Conservation (phyloP, 1,284 basidiomycete species). For the Cystobasidium slooffiae region DNA sequence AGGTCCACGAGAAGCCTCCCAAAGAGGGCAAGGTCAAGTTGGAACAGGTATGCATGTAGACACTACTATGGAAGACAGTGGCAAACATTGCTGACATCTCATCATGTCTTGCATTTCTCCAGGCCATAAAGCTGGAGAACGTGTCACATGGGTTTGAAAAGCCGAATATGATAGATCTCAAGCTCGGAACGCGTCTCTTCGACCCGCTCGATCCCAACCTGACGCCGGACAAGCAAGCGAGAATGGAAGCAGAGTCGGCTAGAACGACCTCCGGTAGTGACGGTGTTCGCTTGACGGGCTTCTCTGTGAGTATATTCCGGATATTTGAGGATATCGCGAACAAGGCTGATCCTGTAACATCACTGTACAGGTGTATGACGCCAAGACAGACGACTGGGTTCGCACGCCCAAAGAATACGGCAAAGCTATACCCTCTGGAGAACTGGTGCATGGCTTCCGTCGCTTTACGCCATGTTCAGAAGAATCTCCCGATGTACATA, state of each 20-base stretch:
- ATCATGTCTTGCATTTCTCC: slow-evolving; percentile 22
- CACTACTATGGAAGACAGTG: slow-evolving; percentile 5
- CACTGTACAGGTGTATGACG: slow-evolving; percentile 71
- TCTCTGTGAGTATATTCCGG: slow-evolving; percentile 67
- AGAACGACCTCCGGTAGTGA: slow-evolving; percentile 74
- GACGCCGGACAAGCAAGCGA: slow-evolving; percentile 73
- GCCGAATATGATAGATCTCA: slow-evolving; percentile 88
- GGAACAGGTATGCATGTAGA: slow-evolving; percentile 48
- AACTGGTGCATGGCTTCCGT: slow-evolving; percentile 73
- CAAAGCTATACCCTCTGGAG: slow-evolving; percentile 69
- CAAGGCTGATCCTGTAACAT: neutral
- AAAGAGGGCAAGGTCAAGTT: slow-evolving; percentile 55
- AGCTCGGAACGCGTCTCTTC: slow-evolving; percentile 84
- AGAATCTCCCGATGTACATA: slow-evolving; percentile 46
- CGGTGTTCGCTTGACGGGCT: slow-evolving; percentile 83
- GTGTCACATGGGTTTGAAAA: slow-evolving; percentile 71
- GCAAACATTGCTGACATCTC: slow-evolving; percentile 22
- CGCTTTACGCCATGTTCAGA: slow-evolving; percentile 67
- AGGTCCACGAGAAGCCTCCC: slow-evolving; percentile 69
- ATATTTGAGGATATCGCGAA: too few relatives aligned
- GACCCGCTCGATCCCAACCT: slow-evolving; percentile 65
- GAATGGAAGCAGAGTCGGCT: slow-evolving; percentile 75
- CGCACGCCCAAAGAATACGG: slow-evolving; percentile 78
- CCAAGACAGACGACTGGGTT: slow-evolving; percentile 63
- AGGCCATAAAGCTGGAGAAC: slow-evolving; percentile 68